Evolutionary conservation across 805 yeast species (phyloP), one percentile per base, ranked within the genome.

Genomic region (Kodamaea fukazawae): DNA sequence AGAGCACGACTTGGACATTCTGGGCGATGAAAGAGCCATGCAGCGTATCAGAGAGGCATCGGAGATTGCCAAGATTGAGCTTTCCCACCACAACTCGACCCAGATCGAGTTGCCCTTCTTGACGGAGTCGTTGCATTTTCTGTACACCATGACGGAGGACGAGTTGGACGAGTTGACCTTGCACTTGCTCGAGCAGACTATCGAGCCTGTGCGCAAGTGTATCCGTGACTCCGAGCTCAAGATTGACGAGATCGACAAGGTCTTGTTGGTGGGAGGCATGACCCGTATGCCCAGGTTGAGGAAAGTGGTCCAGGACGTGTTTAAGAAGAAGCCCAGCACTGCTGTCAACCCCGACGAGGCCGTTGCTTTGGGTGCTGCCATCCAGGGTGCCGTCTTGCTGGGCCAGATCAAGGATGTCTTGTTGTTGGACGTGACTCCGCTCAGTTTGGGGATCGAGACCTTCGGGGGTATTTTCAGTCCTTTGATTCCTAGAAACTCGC

Each of bases 231-330:
- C 93, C 1, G 83, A 77, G 28, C 63, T 86, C 47, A 69, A 78
- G 31, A 68, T 81, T 6, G 72, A 74, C 25, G 87, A 84, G 26
- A 71, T 85, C 35, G 86, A 85, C 54, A 89, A 86, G 58, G 79
- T 86, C 22, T 76, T 86, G 32, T 58, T 86, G 31, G 95, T 86
- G 29, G 95, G 95, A 43, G 95, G 95, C 48, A 86, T 86, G 95
- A 85, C 95, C 3, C 70, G 95, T 61, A 86, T 86, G 95, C 95
- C 95, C 40, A 81, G 79, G 61, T 78, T 86, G 44, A 67, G 88
- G 45, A 71, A 71, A 28, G 69, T 79, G 6, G 91, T 86, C 14
- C 74, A 70, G 46, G 66, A 67, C 7, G 47, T 81, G 11, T 84
- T 86, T 56, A 71, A 74, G 25, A 81, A 75, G 55, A 70, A 73